Evolutionary conservation across 2,329 filamentous ascomycete species (phyloP), one percentile per base, ranked within the genome.

Genomic region (Annulohypoxylon truncatum): DNA sequence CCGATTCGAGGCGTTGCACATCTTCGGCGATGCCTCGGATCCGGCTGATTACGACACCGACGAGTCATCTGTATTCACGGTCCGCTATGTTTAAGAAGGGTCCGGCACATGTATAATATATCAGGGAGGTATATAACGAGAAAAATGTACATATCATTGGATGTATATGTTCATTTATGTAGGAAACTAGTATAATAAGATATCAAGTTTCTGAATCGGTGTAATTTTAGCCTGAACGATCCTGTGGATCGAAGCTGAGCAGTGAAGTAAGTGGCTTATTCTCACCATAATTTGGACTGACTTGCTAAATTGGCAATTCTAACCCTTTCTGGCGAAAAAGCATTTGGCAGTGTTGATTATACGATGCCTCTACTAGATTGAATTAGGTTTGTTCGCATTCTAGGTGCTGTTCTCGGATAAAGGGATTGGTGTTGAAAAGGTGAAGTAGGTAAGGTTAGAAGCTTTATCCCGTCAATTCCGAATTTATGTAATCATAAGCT

Each of bases 11-110:
- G 82, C 84, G 2, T 74, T 88, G 67, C 81, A 80, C 63, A 80
- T 88, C 63, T 85, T 84, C 71, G 85, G 85, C 4, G 79, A 87
- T 61, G 74, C 76, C 31, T 73, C 76, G 12, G 77, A 81, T 59
- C 64, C 77, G 1, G 75, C 74, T 3, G 83, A 87, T 51, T 88
- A 84, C 75, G 84, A 87, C 24, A 71, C 76, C 1, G 72, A 74
- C 20, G 78, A 82, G 70, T 79, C 83, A 9, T 72, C 74, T 0
- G 58, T 77, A 0, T 85, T 88, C 64, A 71, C 74, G n/a, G 81
- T 87, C 51, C 72, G 73, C 35, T 87, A 87, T 54, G 56, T 35
- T n/a, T 71, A 61, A 61, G 63, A 15, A 4, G 18, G 1, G 13
- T n/a, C 10, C 15, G n/a, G 20, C 9, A 2, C 4, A 4, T 61